These are phyloP conservation scores for Ophiostoma sp. DNA, from an alignment of 2,329 filamentous ascomycete species.

Conservation along the genomic window DNA sequence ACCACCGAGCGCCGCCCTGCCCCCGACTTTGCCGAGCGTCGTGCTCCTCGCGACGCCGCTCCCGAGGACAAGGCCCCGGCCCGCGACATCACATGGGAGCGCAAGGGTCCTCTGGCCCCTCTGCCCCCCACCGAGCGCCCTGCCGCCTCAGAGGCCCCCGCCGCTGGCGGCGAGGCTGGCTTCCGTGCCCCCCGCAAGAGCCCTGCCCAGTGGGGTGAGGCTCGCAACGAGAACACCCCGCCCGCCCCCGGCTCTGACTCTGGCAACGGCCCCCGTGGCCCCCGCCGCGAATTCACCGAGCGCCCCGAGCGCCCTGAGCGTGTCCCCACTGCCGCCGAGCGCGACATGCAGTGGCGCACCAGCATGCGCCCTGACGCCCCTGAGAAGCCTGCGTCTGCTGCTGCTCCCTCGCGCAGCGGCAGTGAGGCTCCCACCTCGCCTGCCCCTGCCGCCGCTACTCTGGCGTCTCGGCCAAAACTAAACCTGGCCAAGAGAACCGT, in stretches of 20 bases:
- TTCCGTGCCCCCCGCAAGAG: slow-evolving; percentile 58
- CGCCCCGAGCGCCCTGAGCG: slow-evolving; percentile 52
- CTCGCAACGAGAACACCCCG: slow-evolving; percentile 35
- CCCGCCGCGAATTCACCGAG: slow-evolving; percentile 64
- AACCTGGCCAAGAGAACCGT: slow-evolving; percentile 91
- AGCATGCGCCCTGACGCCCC: slow-evolving; percentile 80
- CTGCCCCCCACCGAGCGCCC: slow-evolving; percentile 48
- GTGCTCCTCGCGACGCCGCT: slow-evolving; percentile 61
- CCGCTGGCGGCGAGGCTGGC: slow-evolving; percentile 54
- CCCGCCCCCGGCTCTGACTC: slow-evolving; percentile 24
- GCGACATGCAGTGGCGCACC: slow-evolving; percentile 87
- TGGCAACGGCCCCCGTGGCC: slow-evolving; percentile 67
- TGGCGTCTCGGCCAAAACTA: slow-evolving; percentile 67
- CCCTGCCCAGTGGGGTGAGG: slow-evolving; percentile 73
- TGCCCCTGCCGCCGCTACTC: slow-evolving; percentile 44
- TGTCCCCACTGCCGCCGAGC: slow-evolving; percentile 78
- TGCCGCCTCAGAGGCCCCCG: slow-evolving; percentile 37
- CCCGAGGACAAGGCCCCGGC: slow-evolving; percentile 59
- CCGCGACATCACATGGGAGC: slow-evolving; percentile 86
- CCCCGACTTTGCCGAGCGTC: slow-evolving; percentile 59
- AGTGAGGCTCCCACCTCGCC: slow-evolving; percentile 73
- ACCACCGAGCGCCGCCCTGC: slow-evolving; percentile 43
- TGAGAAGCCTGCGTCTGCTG: slow-evolving; percentile 51
- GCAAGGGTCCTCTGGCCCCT: slow-evolving; percentile 84
- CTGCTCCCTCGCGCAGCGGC: slow-evolving; percentile 60